Evolutionary conservation across 1,284 basidiomycete species (phyloP).

Genomic region (Ganoderma sinense): DNA sequence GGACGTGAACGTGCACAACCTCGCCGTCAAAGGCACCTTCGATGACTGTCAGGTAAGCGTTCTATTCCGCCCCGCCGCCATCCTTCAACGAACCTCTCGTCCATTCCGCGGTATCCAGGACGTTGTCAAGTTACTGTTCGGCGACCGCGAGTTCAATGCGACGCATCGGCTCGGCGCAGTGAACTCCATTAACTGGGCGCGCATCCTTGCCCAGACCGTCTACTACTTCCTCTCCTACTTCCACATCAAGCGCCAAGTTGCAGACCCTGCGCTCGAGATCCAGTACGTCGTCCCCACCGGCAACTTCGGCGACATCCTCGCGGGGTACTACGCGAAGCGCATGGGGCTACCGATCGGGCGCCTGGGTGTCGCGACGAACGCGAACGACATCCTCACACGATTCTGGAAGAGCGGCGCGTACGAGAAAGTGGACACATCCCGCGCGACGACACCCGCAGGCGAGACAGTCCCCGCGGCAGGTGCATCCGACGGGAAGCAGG

Average conservation of each 20-base stretch:
- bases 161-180: slow-evolving; percentile 93
- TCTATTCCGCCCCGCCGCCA: background rate
- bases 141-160: slow-evolving; percentile 89
- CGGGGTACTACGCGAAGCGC: slow-evolving; percentile 95
- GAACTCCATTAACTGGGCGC: slow-evolving; percentile 99
- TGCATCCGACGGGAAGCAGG: slow-evolving; percentile 73
- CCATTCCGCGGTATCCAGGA: slow-evolving; percentile 59
- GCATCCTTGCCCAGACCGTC: slow-evolving; percentile 97
- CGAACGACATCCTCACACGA: slow-evolving; percentile 95
- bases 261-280: slow-evolving; percentile 53
- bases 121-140: slow-evolving; percentile 95
- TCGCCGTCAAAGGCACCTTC: slow-evolving; percentile 95
- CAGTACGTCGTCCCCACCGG: slow-evolving; percentile 98
- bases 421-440: slow-evolving; percentile 79
- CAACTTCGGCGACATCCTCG: slow-evolving; percentile 98
- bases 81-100: slow-evolving; percentile 5
- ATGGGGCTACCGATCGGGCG: slow-evolving; percentile 93
- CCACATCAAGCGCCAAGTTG: slow-evolving; percentile 63
- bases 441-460: background rate
- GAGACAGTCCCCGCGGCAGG: slow-evolving; percentile 37
- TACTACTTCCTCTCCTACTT: slow-evolving; percentile 99
- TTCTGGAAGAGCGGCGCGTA: slow-evolving; percentile 96
- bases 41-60: slow-evolving; percentile 90
- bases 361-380: slow-evolving; percentile 94
- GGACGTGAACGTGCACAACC: slow-evolving; percentile 94